Percentiles rank a stretch among this genome's conserved stretches.
phyloP scores from a whole-genome alignment of 805 yeast genomes.

The Alloascoidea africana region DNA sequence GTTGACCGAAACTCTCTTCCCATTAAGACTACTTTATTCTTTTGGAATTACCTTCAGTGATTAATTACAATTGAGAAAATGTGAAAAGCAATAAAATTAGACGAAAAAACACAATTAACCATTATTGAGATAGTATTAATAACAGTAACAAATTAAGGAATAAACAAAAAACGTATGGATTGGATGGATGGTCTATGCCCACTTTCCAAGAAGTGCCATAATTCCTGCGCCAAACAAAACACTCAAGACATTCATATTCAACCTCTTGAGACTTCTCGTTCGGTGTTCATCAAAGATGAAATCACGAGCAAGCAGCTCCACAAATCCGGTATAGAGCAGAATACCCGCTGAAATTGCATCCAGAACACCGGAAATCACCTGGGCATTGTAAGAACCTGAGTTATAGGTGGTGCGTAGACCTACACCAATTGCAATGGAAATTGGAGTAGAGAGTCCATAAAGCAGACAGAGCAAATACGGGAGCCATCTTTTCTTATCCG shows the following conservation, averaged over 20 bases:
- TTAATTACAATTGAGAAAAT: too few relatives aligned
- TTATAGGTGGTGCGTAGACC: conserved; percentile 49
- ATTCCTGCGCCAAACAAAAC: conserved; percentile 45
- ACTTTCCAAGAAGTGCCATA: conserved; percentile 63
- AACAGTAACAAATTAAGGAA: too few relatives aligned
- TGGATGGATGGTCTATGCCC: too few relatives aligned
- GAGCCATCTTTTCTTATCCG: conserved; percentile 23
- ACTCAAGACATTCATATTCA: conserved; percentile 23
- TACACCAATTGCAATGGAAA: conserved; percentile 59
- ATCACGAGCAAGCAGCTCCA: conserved; percentile 64
- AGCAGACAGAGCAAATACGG: conserved; percentile 36
- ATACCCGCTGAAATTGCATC: conserved; percentile 64
- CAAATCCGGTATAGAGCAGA: conserved; percentile 55
- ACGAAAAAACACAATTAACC: too few relatives aligned
- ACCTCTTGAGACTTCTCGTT: conserved; percentile 24
- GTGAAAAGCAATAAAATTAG: too few relatives aligned
- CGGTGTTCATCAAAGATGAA: conserved; percentile 32
- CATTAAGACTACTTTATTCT: too few relatives aligned
- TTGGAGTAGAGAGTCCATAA: conserved; percentile 49
- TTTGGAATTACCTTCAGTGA: too few relatives aligned
- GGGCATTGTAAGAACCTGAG: conserved; percentile 36
- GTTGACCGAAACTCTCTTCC: too few relatives aligned
- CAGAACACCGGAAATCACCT: conserved; percentile 44
- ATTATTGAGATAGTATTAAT: too few relatives aligned
- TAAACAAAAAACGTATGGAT: too few relatives aligned